A percentile compares a stretch with the other conserved stretches of the same genome.
Conservation (phyloP, 352 stramenopile species). For the Phytophthora foliorum region DNA sequence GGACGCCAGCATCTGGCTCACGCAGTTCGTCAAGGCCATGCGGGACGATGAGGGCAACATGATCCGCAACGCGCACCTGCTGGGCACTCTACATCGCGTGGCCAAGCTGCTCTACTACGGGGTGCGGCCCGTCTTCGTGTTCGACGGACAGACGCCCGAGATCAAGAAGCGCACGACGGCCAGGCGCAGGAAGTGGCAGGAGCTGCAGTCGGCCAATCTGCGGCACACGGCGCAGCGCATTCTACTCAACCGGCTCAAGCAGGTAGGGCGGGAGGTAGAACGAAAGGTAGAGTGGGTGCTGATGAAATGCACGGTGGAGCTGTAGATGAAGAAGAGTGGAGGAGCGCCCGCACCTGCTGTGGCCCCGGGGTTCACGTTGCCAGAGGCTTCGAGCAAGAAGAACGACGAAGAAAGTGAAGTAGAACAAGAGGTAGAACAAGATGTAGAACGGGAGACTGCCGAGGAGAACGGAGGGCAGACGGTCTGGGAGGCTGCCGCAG, state of each 20-base stretch:
- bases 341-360: slow-evolving; percentile 48
- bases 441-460: slow-evolving; percentile 4
- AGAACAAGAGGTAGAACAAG: slow-evolving; percentile 6
- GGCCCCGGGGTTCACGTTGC: slow-evolving; percentile 69
- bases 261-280: slow-evolving; percentile 62
- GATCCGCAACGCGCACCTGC: slow-evolving; percentile 96
- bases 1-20: slow-evolving; percentile 99
- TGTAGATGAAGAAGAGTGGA: slow-evolving; percentile 68
- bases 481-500: slow-evolving; percentile 30
- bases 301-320: not conserved
- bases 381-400: slow-evolving; percentile 22
- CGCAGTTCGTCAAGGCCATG: slow-evolving; percentile 99
- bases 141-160: slow-evolving; percentile 97
- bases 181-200: slow-evolving; percentile 68
- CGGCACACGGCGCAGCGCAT: slow-evolving; percentile 95
- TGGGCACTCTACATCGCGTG: slow-evolving; percentile 96
- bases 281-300: slow-evolving; percentile 4
- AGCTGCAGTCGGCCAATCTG: slow-evolving; percentile 84
- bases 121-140: slow-evolving; percentile 99
- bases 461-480: slow-evolving; percentile 22
- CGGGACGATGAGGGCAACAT: slow-evolving; percentile 96
- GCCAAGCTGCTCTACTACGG: slow-evolving; percentile 95
- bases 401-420: slow-evolving; percentile 4
- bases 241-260: slow-evolving; percentile 92
- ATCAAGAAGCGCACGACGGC: slow-evolving; percentile 95